Evolutionary conservation across 345 rosid genomes (phyloP).

Genomic region (Hibiscus syriacus): DNA sequence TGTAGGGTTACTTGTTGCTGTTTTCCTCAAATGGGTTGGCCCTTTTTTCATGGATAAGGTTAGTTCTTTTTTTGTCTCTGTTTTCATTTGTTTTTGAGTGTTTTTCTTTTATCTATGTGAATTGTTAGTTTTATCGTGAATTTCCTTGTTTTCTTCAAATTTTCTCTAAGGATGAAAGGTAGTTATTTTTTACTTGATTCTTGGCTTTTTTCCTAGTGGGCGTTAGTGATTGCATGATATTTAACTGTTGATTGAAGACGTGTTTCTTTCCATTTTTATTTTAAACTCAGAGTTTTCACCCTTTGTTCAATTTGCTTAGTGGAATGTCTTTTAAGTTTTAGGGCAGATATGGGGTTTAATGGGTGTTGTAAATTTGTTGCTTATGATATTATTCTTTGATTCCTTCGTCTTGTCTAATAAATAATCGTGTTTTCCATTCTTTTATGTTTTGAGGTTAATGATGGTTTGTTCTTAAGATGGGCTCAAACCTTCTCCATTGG

Average conservation of each 20-base stretch:
- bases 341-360: neutral
- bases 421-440: neutral
- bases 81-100: neutral
- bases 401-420: neutral
- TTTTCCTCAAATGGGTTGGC: constrained; percentile 77
- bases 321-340: neutral
- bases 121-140: neutral
- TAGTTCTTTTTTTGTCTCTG: neutral
- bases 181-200: neutral
- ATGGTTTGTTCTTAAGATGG: neutral
- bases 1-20: constrained; percentile 53
- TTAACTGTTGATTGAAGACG: neutral
- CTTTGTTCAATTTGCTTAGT: neutral
- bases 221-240: neutral
- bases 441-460: neutral
- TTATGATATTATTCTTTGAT: neutral
- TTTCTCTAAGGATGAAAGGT: neutral
- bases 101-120: neutral
- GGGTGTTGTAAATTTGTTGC: neutral
- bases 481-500: neutral
- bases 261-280: no score
- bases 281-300: no score
- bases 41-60: constrained; percentile 91
- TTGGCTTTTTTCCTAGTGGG: neutral
- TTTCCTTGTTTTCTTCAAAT: neutral